Evolutionary conservation across 2,329 filamentous ascomycete species (phyloP).

Genomic region (Ceratocystis cubensis): DNA sequence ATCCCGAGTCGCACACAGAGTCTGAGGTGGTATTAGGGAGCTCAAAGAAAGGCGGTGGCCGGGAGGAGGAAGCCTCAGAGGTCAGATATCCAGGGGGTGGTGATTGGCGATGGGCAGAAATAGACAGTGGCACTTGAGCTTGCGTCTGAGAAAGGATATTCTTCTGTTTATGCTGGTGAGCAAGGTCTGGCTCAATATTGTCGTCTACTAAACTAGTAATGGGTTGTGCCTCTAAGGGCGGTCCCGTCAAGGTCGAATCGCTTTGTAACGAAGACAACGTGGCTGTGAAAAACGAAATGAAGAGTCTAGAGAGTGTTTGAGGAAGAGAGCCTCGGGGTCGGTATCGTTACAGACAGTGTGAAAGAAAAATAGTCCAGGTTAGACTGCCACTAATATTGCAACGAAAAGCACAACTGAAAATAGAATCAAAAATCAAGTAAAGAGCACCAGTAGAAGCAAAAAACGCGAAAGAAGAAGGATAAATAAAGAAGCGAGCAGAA

Average conservation of each 20-base stretch:
- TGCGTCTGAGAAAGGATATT: slow-evolving; percentile 11
- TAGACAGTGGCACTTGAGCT: slow-evolving; percentile 15
- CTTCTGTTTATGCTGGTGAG: slow-evolving; percentile 11
- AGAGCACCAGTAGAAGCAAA: background rate
- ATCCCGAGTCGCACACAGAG: slow-evolving; percentile 30
- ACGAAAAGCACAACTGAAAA: too few relatives aligned
- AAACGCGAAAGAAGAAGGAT: background rate
- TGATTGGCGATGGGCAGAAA: slow-evolving; percentile 23
- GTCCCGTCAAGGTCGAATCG: slow-evolving; percentile 13
- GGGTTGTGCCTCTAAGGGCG: slow-evolving; percentile 19
- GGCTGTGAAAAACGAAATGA: slow-evolving; percentile 27
- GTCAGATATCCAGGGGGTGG: slow-evolving; percentile 49
- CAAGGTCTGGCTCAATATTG: slow-evolving; percentile 7
- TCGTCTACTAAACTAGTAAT: slow-evolving; percentile 8
- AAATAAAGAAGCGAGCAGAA: background rate
- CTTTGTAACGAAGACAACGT: slow-evolving; percentile 32
- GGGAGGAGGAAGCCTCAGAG: slow-evolving; percentile 41
- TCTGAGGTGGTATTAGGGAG: slow-evolving; percentile 36
- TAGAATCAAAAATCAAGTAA: too few relatives aligned
- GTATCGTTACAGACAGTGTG: background rate
- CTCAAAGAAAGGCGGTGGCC: slow-evolving; percentile 46
- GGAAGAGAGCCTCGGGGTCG: background rate
- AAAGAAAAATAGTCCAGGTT: too few relatives aligned
- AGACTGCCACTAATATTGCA: too few relatives aligned
- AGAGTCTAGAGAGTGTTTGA: background rate